Evolutionary conservation across 352 stramenopile species (phyloP), one percentile per base, ranked within the genome.

Genomic region (Pythium sp.): DNA sequence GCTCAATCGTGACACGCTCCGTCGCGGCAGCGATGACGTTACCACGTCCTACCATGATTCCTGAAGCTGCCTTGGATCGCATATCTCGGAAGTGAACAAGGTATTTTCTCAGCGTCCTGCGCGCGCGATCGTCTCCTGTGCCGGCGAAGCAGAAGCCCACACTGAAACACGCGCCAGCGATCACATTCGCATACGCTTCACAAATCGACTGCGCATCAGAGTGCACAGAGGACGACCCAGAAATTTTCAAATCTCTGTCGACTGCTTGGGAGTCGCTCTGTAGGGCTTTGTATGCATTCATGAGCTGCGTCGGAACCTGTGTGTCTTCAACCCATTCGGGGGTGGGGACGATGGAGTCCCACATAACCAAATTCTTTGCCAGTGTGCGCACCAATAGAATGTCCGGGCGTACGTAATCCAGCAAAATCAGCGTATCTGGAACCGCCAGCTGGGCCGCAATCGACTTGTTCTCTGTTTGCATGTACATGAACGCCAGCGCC

Each of bases 371-470:
- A 36, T 97, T 96, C 49, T 93, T 92, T 30, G 93, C 93, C 49
- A 99, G 77, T 26, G 98, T 96, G 51, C 97, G 88, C 47, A 99
- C 84, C 38, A 98, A 72, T 22, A 99, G 72, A 58, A 99, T 86
- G 67, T 99, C 98, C 0, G 98, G 98, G 24, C 98, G 91, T 30
- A 98, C 92, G 54, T 97, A 97, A 63, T 99, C 96, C 14, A 99
- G 80, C 49, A 98, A 76, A 61, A 98, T 98, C 46, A 98, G 82
- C 11, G 97, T 99, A 49, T 98, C 83, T 7, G 97, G 97, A 58
- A 99, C 82, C 3, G 77, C 72, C 32, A 99, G 75, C 30, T 93
- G 87, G 22, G 86, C 85, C 14, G 89, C 84, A 58, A 97, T 84
- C 3, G 79, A 82, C 38, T 86, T 85, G 76, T 97, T 98, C 65